These are phyloP conservation scores for Leccinum subgranulosum DNA, from an alignment of 768 basidiomycete genomes.

Conservation along the genomic window DNA sequence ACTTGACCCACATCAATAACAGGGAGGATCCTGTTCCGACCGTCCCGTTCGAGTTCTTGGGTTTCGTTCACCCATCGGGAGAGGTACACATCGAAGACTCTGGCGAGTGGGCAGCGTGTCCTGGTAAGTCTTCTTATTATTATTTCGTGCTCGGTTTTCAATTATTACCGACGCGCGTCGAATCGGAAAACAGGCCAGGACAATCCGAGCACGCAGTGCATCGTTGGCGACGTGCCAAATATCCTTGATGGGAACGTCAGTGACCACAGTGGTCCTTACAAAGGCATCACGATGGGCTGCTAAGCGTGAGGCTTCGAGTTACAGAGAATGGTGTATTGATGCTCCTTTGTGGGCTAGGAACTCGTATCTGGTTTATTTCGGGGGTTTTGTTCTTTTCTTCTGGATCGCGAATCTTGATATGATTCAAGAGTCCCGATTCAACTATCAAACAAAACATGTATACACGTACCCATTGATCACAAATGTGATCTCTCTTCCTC, in stretches of 20 bases:
- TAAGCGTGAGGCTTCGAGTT: not conserved
- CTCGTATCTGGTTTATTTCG: too few relatives aligned
- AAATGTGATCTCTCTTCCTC: too few relatives aligned
- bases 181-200: conserved; percentile 45
- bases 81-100: conserved; percentile 45
- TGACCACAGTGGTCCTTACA: conserved; percentile 47
- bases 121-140: conserved; percentile 32
- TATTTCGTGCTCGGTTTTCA: not conserved
- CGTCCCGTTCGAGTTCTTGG: conserved; percentile 33
- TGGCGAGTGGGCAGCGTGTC: conserved; percentile 51
- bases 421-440: too few relatives aligned
- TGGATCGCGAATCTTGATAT: too few relatives aligned
- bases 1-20: conserved; percentile 57
- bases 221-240: conserved; percentile 29
- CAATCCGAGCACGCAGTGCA: conserved; percentile 42
- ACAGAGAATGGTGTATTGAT: too few relatives aligned
- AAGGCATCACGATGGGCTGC: conserved; percentile 28
- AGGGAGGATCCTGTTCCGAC: conserved; percentile 39
- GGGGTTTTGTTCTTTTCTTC: too few relatives aligned
- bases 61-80: conserved; percentile 39
- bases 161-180: not conserved
- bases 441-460: too few relatives aligned
- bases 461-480: too few relatives aligned
- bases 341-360: too few relatives aligned
- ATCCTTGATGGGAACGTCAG: conserved; percentile 40